Evolutionary conservation across 2,329 filamentous ascomycete species (phyloP).

Genomic region (Apiospora sp.): DNA sequence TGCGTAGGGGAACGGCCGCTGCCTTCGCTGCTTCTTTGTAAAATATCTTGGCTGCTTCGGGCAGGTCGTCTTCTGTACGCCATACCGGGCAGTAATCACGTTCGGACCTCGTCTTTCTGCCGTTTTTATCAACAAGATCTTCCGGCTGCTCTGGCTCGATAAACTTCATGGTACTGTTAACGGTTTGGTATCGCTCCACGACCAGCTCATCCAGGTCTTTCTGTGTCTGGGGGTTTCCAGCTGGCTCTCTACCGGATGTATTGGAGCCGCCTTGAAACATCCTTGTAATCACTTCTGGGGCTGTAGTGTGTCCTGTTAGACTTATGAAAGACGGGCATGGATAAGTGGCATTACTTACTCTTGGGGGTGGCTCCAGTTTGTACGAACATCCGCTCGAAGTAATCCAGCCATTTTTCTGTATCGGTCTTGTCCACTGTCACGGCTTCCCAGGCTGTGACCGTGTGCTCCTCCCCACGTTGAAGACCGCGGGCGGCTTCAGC

Average conservation of each 20-base stretch:
- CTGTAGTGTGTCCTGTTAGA: conserved; percentile 24
- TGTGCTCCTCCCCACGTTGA: conserved; percentile 40
- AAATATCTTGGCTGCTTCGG: conserved; percentile 49
- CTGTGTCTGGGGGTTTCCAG: background rate
- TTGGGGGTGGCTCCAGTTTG: conserved; percentile 49
- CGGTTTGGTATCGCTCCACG: conserved; percentile 32
- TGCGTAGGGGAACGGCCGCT: conserved; percentile 45
- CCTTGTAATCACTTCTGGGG: conserved; percentile 1
- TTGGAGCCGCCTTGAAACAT: conserved; percentile 17
- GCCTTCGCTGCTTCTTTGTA: conserved; percentile 51
- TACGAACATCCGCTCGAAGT: conserved; percentile 72
- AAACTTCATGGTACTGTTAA: conserved; percentile 33
- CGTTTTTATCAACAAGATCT: conserved; percentile 23
- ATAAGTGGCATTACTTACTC: conserved; percentile 38
- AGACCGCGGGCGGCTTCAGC: conserved; percentile 33
- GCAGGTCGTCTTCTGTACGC: conserved; percentile 51
- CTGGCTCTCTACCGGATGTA: conserved; percentile 26
- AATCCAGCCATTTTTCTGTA: conserved; percentile 80
- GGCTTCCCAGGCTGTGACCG: conserved; percentile 40
- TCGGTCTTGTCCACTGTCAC: conserved; percentile 62
- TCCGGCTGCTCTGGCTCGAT: conserved; percentile 29
- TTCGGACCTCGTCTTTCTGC: conserved; percentile 4
- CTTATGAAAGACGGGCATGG: background rate
- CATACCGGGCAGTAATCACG: conserved; percentile 43
- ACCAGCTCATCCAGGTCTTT: conserved; percentile 23